Conservation (phyloP, 2,329 filamentous ascomycete species). For the Karstenula rhodostoma region DNA sequence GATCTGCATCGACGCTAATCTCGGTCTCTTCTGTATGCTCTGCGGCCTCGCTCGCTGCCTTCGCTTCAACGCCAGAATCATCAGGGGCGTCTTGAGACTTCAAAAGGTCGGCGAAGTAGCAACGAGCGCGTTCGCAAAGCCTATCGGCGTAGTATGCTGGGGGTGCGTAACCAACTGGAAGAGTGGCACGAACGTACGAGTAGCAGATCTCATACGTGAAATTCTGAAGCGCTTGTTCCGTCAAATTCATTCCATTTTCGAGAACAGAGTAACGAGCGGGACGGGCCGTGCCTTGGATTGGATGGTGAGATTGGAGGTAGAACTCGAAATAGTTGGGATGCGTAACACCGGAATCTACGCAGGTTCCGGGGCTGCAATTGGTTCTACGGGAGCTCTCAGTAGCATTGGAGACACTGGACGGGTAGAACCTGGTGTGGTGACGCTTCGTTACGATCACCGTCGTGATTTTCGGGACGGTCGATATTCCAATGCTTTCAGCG, state of each 20-base stretch:
- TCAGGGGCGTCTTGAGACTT: neutral
- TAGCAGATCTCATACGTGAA: constrained; percentile 40
- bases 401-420: too few relatives aligned
- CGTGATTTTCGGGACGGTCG: constrained; percentile 26
- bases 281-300: constrained; percentile 39
- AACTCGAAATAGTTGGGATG: constrained; percentile 42
- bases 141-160: constrained; percentile 52
- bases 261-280: constrained; percentile 47
- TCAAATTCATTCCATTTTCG: constrained; percentile 34
- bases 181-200: constrained; percentile 42
- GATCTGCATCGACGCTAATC: too few relatives aligned
- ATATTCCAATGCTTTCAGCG: neutral
- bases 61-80: neutral
- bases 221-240: neutral
- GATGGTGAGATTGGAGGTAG: constrained; percentile 45
- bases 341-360: constrained; percentile 42
- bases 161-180: constrained; percentile 45
- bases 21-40: too few relatives aligned
- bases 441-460: constrained; percentile 51
- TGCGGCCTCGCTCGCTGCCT: too few relatives aligned
- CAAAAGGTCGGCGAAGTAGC: neutral
- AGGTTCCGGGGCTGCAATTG: constrained; percentile 43
- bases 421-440: constrained; percentile 54
- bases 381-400: too few relatives aligned
- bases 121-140: constrained; percentile 47